Percentiles rank a stretch among this genome's conserved stretches.
These are phyloP conservation scores for Tricholoma bakamatsutake DNA, from an alignment of 768 basidiomycete species.

Conservation along the genomic window DNA sequence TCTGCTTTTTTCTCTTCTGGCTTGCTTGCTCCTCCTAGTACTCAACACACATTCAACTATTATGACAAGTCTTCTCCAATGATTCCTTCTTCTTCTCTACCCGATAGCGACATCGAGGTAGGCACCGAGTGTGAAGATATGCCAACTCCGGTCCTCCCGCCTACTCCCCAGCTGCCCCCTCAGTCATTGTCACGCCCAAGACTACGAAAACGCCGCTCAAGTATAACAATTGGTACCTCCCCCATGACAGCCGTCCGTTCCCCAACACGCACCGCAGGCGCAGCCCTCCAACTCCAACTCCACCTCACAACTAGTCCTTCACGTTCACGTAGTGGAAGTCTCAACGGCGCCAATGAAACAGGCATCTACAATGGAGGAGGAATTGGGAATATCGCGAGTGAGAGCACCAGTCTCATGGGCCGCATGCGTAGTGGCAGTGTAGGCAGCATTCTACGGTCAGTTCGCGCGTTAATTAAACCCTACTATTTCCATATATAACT, in stretches of 20 bases:
- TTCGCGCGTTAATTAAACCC: constrained; percentile 2
- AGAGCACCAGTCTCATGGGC: constrained; percentile 40
- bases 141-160: constrained; percentile 15
- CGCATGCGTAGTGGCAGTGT: constrained; percentile 54
- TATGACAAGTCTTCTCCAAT: constrained; percentile 16
- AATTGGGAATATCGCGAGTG: constrained; percentile 16
- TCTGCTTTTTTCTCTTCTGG: constrained; percentile 70
- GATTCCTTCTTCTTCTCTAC: constrained; percentile 19
- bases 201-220: constrained; percentile 58
- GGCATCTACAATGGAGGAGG: constrained; percentile 7
- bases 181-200: constrained; percentile 23
- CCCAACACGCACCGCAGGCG: constrained; percentile 43
- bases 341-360: constrained; percentile 18
- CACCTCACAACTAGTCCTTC: constrained; percentile 33
- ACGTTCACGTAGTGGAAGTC: constrained; percentile 42
- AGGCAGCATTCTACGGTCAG: constrained; percentile 25
- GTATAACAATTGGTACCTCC: constrained; percentile 46
- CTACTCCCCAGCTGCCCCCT: too few species aligned
- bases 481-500: constrained; percentile 1
- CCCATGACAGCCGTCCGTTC: constrained; percentile 57
- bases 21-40: constrained; percentile 46
- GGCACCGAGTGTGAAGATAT: constrained; percentile 19
- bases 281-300: constrained; percentile 45
- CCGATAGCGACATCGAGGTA: constrained; percentile 31
- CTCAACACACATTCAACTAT: constrained; percentile 4